Evolutionary conservation across 371 early-diverging fungal species (phyloP).

Genomic region (Saksenaea oblongispora): DNA sequence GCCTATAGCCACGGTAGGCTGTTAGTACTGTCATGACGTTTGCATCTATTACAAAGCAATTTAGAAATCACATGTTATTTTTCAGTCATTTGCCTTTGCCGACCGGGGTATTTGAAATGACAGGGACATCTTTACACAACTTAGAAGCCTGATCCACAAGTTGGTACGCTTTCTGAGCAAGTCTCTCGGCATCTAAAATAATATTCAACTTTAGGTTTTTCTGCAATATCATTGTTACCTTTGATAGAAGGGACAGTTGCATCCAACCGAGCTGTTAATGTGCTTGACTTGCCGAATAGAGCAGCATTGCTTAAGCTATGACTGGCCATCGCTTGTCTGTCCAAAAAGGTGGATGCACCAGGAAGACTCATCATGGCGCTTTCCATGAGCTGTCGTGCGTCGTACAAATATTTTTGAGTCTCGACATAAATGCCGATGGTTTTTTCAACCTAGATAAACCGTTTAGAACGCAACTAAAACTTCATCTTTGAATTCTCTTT

Average conservation of each 20-base stretch:
- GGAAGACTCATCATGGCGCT: slow-evolving; percentile 47
- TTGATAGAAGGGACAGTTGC: slow-evolving; percentile 9
- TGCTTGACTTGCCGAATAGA: slow-evolving; percentile 14
- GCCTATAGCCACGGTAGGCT: slow-evolving; percentile 35
- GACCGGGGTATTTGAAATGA: slow-evolving; percentile 20
- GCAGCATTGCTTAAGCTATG: slow-evolving; percentile 17
- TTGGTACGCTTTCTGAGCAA: slow-evolving; percentile 24
- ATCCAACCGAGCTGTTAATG: slow-evolving; percentile 6
- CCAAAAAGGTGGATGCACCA: slow-evolving; percentile 38
- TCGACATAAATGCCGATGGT: slow-evolving; percentile 24
- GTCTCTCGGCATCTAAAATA: slow-evolving; percentile 23
- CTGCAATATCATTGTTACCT: slow-evolving; percentile 3
- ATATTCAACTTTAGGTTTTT: neutral
- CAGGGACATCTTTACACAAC: slow-evolving; percentile 29
- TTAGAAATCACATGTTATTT: neutral
- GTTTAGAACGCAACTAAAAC: neutral
- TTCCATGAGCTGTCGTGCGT: slow-evolving; percentile 41
- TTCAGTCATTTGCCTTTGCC: slow-evolving; percentile 9
- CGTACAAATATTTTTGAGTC: slow-evolving; percentile 36
- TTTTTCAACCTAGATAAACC: slow-evolving; percentile 22
- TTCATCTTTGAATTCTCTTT: neutral
- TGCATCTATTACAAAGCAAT: slow-evolving; percentile 9
- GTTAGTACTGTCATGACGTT: slow-evolving; percentile 25
- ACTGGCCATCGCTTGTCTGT: slow-evolving; percentile 36
- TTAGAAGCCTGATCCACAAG: slow-evolving; percentile 29